Evolutionary conservation across 495 filamentous ascomycete species (phyloP).

Genomic region (Aspergillus bertholletiae): DNA sequence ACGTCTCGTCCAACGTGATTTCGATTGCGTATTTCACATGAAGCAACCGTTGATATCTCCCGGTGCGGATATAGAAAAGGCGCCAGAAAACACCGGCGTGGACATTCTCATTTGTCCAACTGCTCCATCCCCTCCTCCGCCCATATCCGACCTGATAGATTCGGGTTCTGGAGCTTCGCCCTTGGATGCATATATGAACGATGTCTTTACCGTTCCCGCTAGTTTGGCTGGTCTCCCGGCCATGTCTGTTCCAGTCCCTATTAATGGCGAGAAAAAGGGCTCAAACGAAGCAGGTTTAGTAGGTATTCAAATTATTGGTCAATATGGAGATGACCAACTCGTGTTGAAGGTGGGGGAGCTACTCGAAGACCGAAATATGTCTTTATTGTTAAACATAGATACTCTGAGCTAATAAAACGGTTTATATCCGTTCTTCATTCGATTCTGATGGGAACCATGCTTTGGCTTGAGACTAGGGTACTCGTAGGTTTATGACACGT

Average conservation of each 20-base stretch:
- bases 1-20: slow-evolving; percentile 78
- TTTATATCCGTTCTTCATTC: neutral
- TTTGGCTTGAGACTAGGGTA: neutral
- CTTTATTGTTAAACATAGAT: neutral
- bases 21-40: slow-evolving; percentile 69
- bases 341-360: slow-evolving; percentile 40
- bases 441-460: neutral
- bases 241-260: slow-evolving; percentile 71
- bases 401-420: neutral
- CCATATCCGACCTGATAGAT: slow-evolving; percentile 47
- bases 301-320: slow-evolving; percentile 86
- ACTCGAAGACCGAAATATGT: slow-evolving; percentile 24
- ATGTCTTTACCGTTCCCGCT: slow-evolving; percentile 94
- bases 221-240: slow-evolving; percentile 90
- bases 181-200: slow-evolving; percentile 74
- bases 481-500: neutral
- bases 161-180: slow-evolving; percentile 24
- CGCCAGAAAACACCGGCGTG: slow-evolving; percentile 51
- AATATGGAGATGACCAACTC: slow-evolving; percentile 81
- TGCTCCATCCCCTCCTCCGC: slow-evolving; percentile 72
- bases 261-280: slow-evolving; percentile 20
- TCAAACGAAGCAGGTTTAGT: slow-evolving; percentile 36
- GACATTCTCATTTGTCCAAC: slow-evolving; percentile 90
- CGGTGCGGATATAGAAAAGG: slow-evolving; percentile 30
- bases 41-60: slow-evolving; percentile 58